Evolutionary conservation across 768 basidiomycete species (phyloP), one percentile per base, ranked within the genome.

Genomic region (Lentinula edodes): DNA sequence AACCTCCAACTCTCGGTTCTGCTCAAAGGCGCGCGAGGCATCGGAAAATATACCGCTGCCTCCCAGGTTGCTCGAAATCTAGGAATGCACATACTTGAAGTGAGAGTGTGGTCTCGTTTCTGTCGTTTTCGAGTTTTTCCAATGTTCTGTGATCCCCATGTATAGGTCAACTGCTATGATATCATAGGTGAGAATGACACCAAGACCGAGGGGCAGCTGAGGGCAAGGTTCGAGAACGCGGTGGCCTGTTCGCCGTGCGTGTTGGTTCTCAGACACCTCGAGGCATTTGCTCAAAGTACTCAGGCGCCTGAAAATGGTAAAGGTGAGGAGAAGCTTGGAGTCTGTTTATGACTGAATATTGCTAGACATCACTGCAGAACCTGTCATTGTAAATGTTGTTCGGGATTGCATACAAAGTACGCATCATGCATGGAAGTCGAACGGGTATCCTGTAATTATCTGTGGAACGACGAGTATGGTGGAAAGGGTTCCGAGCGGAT

Each of bases 81-180:
- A 2, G 93, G 93, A 12, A 79, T 95, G 61, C 93, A 94, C 71
- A 61, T 93, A 0, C 77, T 91, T 12, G 91, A 94, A 80, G 95
- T 91, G 10, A 9, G 32, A 20, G 50, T 15, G 20, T 28, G 28
- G 28, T 28, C 28, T 28, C 28, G 28, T 28, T 28, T 28, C 20
- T 23, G 54, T 13, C 52, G 58, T 38, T 56, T 50, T 42, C 55
- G 42, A 48, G 46, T 35, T 43, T 52, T 54, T 10, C 28, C 6
- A 4, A 15, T 63, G 18, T 41, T 56, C 6, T 34, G 48, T 32
- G 42, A 35, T 46, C 16, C 36, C 52, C 5, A 36, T 3, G 48
- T 48, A 46, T 63, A 98, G 95, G 78, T 96, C 50, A 87, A 97
- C 64, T 95, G 93, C 69, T 98, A 86, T 69, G 85, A 92, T 58